Evolutionary conservation across 768 basidiomycete species (phyloP).

Genomic region (Boletus rubescentipes): DNA sequence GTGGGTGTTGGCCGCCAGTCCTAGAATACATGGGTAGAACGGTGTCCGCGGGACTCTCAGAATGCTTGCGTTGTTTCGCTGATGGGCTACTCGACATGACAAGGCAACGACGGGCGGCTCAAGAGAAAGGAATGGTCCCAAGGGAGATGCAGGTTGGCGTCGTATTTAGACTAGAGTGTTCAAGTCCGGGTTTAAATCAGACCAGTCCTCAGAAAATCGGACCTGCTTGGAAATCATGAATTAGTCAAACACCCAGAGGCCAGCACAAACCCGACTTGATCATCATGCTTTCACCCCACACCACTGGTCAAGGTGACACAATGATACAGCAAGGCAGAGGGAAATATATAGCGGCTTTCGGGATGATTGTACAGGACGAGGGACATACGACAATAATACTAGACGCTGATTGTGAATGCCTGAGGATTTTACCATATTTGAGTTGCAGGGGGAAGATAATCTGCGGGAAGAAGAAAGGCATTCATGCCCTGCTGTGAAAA

Average conservation of each 20-base stretch:
- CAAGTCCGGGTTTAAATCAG: slow-evolving; percentile 16
- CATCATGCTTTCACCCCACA: neutral
- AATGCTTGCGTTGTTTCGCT: slow-evolving; percentile 7
- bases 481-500: slow-evolving; percentile 84
- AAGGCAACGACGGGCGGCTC: neutral
- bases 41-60: neutral
- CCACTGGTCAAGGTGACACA: slow-evolving; percentile 4
- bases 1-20: neutral
- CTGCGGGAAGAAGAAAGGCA: slow-evolving; percentile 74
- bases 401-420: slow-evolving; percentile 5
- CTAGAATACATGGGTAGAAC: neutral
- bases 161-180: neutral
- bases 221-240: slow-evolving; percentile 1
- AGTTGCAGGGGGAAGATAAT: slow-evolving; percentile 67
- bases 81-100: slow-evolving; percentile 14
- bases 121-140: neutral
- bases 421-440: slow-evolving; percentile 65
- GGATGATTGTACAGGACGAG: slow-evolving; percentile 23
- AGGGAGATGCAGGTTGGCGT: neutral
- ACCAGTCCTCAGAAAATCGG: neutral
- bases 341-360: slow-evolving; percentile 18
- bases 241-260: neutral
- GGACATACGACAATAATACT: slow-evolving; percentile 24
- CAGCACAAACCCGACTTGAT: slow-evolving; percentile 5
- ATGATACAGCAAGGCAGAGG: slow-evolving; percentile 7